Evolutionary conservation across 257 asterid genomes (phyloP).

Genomic region (Lantana camara): DNA sequence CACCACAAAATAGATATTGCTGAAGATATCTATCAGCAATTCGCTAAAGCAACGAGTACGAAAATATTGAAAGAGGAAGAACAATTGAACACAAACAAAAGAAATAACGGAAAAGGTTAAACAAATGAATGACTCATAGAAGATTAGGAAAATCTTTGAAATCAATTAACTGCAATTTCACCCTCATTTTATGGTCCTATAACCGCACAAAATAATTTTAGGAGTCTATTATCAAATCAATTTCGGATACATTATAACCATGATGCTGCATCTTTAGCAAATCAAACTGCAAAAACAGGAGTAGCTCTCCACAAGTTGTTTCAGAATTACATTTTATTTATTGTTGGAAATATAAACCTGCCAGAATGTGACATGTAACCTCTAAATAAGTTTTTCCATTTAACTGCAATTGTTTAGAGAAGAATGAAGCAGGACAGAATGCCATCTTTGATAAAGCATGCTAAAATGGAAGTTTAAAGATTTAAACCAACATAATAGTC

Average conservation of each 20-base stretch:
- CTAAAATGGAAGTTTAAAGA: slow-evolving; percentile 6
- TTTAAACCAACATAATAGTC: slow-evolving; percentile 4
- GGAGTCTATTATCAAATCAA: slow-evolving; percentile 1
- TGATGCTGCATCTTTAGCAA: neutral
- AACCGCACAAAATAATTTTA: slow-evolving; percentile 10
- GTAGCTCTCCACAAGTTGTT: neutral
- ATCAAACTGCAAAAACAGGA: too few species aligned
- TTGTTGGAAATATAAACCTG: slow-evolving; percentile 16
- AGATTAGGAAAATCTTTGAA: neutral
- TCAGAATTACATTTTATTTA: neutral
- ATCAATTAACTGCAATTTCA: neutral
- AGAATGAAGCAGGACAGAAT: slow-evolving; percentile 1
- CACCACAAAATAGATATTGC: neutral
- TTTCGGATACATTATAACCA: neutral
- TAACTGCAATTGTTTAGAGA: neutral
- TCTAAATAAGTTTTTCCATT: neutral
- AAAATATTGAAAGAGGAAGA: neutral
- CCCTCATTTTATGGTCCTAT: slow-evolving; percentile 1
- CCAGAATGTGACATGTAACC: neutral
- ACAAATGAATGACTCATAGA: neutral
- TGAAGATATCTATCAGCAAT: neutral
- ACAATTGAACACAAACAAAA: neutral
- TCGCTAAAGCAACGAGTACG: neutral
- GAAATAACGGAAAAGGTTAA: neutral
- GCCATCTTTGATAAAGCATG: neutral